phyloP scores from a whole-genome alignment of 2,329 filamentous ascomycete genomes.

The Fusarium tuaranense region DNA sequence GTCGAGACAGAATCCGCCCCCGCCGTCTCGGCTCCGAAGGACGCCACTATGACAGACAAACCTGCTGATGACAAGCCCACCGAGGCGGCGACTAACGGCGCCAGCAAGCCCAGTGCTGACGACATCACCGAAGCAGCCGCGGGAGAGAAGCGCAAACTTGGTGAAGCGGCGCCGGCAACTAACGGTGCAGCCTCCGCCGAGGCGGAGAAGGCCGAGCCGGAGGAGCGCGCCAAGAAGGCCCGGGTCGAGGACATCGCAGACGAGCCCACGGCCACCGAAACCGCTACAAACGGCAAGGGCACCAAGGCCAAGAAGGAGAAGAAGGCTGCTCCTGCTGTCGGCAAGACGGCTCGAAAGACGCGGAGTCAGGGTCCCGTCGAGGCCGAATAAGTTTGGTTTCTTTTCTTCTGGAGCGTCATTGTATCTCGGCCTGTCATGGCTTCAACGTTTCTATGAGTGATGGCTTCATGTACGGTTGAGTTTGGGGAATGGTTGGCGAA shows the following conservation, averaged over 20 bases:
- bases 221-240: constrained; percentile 54
- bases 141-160: constrained; percentile 57
- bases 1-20: constrained; percentile 39
- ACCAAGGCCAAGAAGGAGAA: constrained; percentile 52
- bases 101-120: constrained; percentile 30
- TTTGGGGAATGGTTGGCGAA: constrained; percentile 36
- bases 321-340: constrained; percentile 48
- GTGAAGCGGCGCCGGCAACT: constrained; percentile 40
- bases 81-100: constrained; percentile 34
- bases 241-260: constrained; percentile 51
- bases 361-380: constrained; percentile 56
- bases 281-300: constrained; percentile 44
- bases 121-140: constrained; percentile 31
- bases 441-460: constrained; percentile 2
- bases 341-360: constrained; percentile 56
- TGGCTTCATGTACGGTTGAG: constrained; percentile 15
- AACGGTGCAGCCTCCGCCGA: constrained; percentile 24
- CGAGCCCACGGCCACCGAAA: constrained; percentile 31
- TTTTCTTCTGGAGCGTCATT: not conserved
- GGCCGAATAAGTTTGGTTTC: constrained; percentile 22
- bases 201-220: constrained; percentile 41
- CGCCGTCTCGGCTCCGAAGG: constrained; percentile 34
- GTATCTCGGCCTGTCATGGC: not conserved
- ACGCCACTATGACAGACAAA: constrained; percentile 30
- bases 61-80: constrained; percentile 21